Conservation (phyloP, 345 rosid species). For the Murraya paniculata region DNA sequence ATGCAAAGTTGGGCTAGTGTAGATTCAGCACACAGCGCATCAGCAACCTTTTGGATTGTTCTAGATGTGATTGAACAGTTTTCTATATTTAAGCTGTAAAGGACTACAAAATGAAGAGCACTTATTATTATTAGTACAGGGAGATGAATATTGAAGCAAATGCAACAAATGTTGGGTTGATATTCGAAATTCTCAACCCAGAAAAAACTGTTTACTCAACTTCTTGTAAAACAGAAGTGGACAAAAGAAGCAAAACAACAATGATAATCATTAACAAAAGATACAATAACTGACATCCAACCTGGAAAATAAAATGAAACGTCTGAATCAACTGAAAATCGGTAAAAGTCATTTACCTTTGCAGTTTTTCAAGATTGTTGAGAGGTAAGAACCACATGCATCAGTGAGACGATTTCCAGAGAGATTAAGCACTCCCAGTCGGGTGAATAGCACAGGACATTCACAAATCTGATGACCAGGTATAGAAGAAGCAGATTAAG, state of each 20-base stretch:
- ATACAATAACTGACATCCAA: background rate
- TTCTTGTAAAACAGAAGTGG: conserved; percentile 7
- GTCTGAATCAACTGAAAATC: background rate
- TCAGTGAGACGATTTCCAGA: conserved; percentile 96
- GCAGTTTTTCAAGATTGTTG: conserved; percentile 77
- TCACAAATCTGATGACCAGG: conserved; percentile 72
- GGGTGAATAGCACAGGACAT: conserved; percentile 75
- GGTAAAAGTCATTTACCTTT: conserved; percentile 44
- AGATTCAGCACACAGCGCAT: conserved; percentile 56
- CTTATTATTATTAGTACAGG: background rate
- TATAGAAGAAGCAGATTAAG: conserved; percentile 17
- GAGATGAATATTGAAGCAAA: background rate
- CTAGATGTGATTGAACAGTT: conserved; percentile 82
- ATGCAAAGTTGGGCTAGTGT: conserved; percentile 68
- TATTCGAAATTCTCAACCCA: background rate
- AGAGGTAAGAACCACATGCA: conserved; percentile 92
- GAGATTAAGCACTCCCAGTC: conserved; percentile 85
- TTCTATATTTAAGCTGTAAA: conserved; percentile 78
- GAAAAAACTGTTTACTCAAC: background rate
- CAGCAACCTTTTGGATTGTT: conserved; percentile 72
- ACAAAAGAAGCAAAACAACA: conserved; percentile 7
- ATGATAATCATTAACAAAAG: background rate
- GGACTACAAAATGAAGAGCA: conserved; percentile 45
- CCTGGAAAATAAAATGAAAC: background rate
- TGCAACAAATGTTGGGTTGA: background rate